These are phyloP conservation scores for Sporothrix sp. DNA, from an alignment of 2,329 filamentous ascomycete genomes.

Conservation along the genomic window DNA sequence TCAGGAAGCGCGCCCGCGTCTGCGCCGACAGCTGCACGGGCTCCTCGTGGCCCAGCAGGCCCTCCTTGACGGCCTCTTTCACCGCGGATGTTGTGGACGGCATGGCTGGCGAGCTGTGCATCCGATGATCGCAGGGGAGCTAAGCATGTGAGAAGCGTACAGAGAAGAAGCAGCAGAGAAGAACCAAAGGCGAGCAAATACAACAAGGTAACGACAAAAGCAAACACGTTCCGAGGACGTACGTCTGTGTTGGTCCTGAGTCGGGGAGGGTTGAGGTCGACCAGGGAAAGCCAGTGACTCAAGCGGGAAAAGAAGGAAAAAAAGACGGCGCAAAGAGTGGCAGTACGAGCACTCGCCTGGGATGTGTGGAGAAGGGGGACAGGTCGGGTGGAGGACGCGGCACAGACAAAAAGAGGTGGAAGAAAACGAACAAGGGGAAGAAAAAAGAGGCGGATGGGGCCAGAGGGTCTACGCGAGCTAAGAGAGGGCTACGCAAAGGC, in stretches of 20 bases:
- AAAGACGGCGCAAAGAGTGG: not conserved
- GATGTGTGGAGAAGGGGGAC: slow-evolving; percentile 8
- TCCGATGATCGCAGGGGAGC: too few relatives aligned
- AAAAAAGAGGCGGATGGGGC: not conserved
- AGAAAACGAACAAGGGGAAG: not conserved
- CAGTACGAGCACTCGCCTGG: slow-evolving; percentile 1
- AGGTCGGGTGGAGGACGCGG: not conserved
- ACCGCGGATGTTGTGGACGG: slow-evolving; percentile 37
- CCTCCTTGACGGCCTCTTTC: slow-evolving; percentile 69
- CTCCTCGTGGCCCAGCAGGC: slow-evolving; percentile 55
- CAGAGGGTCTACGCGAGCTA: slow-evolving; percentile 8
- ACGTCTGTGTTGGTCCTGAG: too few relatives aligned
- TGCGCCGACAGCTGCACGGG: slow-evolving; percentile 59
- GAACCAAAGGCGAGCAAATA: too few relatives aligned
- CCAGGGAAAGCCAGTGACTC: slow-evolving; percentile 1
- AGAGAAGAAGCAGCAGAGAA: not conserved
- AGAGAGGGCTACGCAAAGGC: slow-evolving; percentile 3
- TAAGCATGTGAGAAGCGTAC: not conserved
- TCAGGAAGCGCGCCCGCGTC: slow-evolving; percentile 64
- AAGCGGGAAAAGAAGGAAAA: slow-evolving; percentile 6
- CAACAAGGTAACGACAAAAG: too few relatives aligned
- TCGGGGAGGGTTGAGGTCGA: not conserved
- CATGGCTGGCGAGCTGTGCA: slow-evolving; percentile 27
- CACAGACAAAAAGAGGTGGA: not conserved
- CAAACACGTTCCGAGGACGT: too few relatives aligned